Percentiles rank a stretch among this genome's conserved stretches.
These are phyloP conservation scores for Xylaria sp. DNA, from an alignment of 2,329 filamentous ascomycete genomes.

Conservation along the genomic window DNA sequence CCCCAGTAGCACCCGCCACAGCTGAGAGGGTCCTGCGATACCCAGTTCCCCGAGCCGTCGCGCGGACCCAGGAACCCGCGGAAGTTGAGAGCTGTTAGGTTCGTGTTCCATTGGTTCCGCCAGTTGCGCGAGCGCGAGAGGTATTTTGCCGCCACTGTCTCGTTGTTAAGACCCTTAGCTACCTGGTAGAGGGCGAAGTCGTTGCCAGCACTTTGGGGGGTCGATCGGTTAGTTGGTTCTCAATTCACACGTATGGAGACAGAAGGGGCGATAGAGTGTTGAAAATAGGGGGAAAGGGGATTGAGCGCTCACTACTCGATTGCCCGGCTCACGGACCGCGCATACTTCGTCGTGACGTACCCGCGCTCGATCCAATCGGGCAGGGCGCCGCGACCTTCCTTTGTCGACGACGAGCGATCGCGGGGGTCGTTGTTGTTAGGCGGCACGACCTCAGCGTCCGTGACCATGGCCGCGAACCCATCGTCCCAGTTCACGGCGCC, in stretches of 20 bases:
- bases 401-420: slow-evolving; percentile 65
- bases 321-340: slow-evolving; percentile 66
- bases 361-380: slow-evolving; percentile 70
- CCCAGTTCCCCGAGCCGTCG: slow-evolving; percentile 55
- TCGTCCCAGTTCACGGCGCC: slow-evolving; percentile 68
- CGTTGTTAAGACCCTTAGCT: slow-evolving; percentile 60
- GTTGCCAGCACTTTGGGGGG: slow-evolving; percentile 56
- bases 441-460: slow-evolving; percentile 68
- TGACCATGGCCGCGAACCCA: slow-evolving; percentile 67
- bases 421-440: slow-evolving; percentile 63
- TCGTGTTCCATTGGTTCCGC: slow-evolving; percentile 73
- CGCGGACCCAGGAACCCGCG: slow-evolving; percentile 70
- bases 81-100: slow-evolving; percentile 63
- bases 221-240: background rate
- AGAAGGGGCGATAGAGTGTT: background rate
- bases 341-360: slow-evolving; percentile 68
- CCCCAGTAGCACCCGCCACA: slow-evolving; percentile 72
- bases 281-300: no score
- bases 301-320: slow-evolving; percentile 61
- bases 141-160: slow-evolving; percentile 61
- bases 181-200: slow-evolving; percentile 72
- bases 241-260: background rate
- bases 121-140: slow-evolving; percentile 69
- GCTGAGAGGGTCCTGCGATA: slow-evolving; percentile 59
- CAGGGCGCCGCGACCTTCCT: slow-evolving; percentile 71